Evolutionary conservation across 345 rosid genomes (phyloP), one percentile per base, ranked within the genome.

Genomic region (Arabis hirsuta): DNA sequence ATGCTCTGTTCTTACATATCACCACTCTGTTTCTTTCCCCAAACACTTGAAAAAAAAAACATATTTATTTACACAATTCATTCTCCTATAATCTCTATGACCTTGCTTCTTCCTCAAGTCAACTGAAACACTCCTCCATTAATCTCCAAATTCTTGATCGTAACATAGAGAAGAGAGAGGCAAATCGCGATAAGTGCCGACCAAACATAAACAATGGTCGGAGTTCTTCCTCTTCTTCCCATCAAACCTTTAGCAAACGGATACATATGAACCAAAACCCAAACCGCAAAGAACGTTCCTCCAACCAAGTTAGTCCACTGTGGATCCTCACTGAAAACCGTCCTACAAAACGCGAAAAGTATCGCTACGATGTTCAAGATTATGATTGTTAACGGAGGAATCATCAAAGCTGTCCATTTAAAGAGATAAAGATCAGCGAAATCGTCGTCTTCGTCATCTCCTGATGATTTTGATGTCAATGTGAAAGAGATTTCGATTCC

Each of bases 401-500:
- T 80, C 95, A 92, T 90, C 62, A 92, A 69, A 19, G 92, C 73
- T 7, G 95, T 80, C 95, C 95, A 88, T 47, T 92, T 92, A 80
- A 90, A 72, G 31, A 88, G 27, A 45, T 92, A 90, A 38, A 88
- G 86, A 72, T 90, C 98, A 0, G 83, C 81, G 50, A 81, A 92
- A 7, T 89, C 96, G 0, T 92, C 95, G 5, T 88, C 90, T 1
- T 44, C 78, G 10, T 88, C 91, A 10, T 87, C 90, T 0, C 85
- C 90, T 3, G 77, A 78, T 0, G 95, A 85, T 82, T 88, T 90
- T 24, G 96, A 87, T 43, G 87, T 88, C 68, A 86, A 76, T 1
- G 91, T 83, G 81, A 92, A 84, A 0, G 95, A 84, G 68, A 90
- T 87, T 67, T 92, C 96, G 42, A 92, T 84, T 9, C 98, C 98